Evolutionary conservation across 2,329 filamentous ascomycete genomes (phyloP), one percentile per base, ranked within the genome.

Genomic region (Eutypa lata): DNA sequence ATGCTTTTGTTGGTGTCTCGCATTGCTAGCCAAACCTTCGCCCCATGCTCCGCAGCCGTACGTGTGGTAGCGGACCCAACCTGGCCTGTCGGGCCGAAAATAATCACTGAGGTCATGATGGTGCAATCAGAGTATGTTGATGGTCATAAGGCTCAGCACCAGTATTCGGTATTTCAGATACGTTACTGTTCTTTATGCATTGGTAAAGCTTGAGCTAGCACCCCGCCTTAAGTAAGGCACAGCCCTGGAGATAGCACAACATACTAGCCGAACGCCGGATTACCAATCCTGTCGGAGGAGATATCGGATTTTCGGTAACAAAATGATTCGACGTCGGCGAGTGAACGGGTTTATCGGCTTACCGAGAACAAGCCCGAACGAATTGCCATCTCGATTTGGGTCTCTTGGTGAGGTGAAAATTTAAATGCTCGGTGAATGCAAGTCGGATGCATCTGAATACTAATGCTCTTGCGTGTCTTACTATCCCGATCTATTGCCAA

Each of bases 81-180:
- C 16, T 61, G 62, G 48, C 76, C 76, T 21, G 76, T 76, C n/a
- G 76, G 70, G n/a, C 76, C 76, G 55, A 79, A 79, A 42, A 79
- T 62, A 47, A 79, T 72, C 4, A 72, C 67, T n/a, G 55, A 55
- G 31, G 58, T 52, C 54, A 68, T 65, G n/a, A 44, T 50, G 26
- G 16, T 40, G 37, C n/a, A 40, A 19, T 40, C 37, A 40, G 37
- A 16, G 37, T n/a, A 16, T 7, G 26, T 31, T 31, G 26, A 31
- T 31, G 13, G 37, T 19, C 3, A 3, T 40, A 40, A 40, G 37
- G 16, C 37, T 40, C 37, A 40, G 37, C 37, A 40, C 37, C 37
- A 40, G 37, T 40, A 40, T 16, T 18, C 37, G 37, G 16, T 40
- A 40, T 16, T 16, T 40, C 37, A 40, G 37, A 19, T 40, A 40